Evolutionary conservation across 306 rosid genomes (phyloP).

Genomic region (Carpinus fangiana): DNA sequence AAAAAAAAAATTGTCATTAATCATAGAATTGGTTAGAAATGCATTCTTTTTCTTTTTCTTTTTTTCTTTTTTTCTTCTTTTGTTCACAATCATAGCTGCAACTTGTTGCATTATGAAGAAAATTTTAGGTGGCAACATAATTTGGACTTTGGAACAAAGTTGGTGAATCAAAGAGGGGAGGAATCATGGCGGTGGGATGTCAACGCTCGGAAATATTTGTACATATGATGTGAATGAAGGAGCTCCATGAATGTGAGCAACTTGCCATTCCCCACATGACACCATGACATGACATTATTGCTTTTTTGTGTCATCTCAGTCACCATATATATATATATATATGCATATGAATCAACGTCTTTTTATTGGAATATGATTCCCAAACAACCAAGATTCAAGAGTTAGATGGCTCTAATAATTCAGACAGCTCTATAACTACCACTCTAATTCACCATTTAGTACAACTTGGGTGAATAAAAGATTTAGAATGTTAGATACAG

Average conservation of each 20-base stretch:
- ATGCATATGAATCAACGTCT: background rate
- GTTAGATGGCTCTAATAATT: background rate
- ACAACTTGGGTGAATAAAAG: no score
- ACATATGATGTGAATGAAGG: background rate
- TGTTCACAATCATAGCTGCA: background rate
- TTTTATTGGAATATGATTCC: slow-evolving; percentile 3
- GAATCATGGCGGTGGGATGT: slow-evolving; percentile 32
- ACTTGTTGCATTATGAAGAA: no score
- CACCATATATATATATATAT: background rate
- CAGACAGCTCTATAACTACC: no score
- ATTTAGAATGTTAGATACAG: no score
- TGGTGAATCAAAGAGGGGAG: slow-evolving; percentile 7
- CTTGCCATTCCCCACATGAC: slow-evolving; percentile 14
- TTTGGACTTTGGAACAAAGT: slow-evolving; percentile 1
- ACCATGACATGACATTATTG: slow-evolving; percentile 18
- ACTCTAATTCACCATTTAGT: no score
- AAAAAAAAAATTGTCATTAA: background rate
- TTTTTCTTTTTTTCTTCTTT: no score
- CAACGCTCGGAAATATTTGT: slow-evolving; percentile 35
- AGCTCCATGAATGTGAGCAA: slow-evolving; percentile 21
- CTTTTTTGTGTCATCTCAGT: background rate
- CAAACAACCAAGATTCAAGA: background rate
- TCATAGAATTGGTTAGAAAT: no score
- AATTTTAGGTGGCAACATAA: no score
- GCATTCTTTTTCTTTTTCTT: no score